Percentiles rank a stretch among this genome's conserved stretches.
Conservation (phyloP, 2,329 filamentous ascomycete species). For the Dichotomopilus funicola region DNA sequence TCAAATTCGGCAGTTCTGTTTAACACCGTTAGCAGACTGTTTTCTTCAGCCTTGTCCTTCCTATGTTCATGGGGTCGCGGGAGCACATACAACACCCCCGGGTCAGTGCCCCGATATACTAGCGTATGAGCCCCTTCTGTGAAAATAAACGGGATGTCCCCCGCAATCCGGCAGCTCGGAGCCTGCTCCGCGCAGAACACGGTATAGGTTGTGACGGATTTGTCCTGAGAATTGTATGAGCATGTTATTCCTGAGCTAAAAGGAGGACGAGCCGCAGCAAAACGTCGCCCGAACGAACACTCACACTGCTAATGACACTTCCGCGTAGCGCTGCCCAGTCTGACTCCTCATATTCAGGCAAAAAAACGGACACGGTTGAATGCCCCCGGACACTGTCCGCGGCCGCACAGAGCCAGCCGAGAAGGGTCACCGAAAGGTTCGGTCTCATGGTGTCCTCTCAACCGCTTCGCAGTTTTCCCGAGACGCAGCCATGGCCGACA, state of each 20-base stretch:
- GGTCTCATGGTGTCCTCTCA: constrained; percentile 10
- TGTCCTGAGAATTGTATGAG: constrained; percentile 29
- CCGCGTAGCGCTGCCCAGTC: constrained; percentile 41
- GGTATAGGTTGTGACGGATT: constrained; percentile 39
- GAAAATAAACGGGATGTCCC: constrained; percentile 42
- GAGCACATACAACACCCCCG: constrained; percentile 36
- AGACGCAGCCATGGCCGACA: constrained; percentile 4
- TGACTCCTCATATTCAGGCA: constrained; percentile 38
- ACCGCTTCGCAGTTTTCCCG: not conserved
- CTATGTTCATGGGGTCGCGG: not conserved
- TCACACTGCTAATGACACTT: constrained; percentile 40
- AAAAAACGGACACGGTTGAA: constrained; percentile 39
- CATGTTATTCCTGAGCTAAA: not conserved
- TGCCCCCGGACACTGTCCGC: constrained; percentile 7
- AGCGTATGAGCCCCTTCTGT: constrained; percentile 41
- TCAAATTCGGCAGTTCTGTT: constrained; percentile 39
- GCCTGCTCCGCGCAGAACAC: constrained; percentile 41
- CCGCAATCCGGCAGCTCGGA: constrained; percentile 38
- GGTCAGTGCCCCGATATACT: constrained; percentile 37
- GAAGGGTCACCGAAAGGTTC: constrained; percentile 1
- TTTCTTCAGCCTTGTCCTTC: not conserved
- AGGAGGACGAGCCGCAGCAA: not conserved
- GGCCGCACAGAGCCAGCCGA: constrained; percentile 13
- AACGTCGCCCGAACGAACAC: constrained; percentile 10
- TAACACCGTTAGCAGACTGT: not conserved